Conservation (phyloP, 1,139 yeast species). For the Komagataea norvegica region DNA sequence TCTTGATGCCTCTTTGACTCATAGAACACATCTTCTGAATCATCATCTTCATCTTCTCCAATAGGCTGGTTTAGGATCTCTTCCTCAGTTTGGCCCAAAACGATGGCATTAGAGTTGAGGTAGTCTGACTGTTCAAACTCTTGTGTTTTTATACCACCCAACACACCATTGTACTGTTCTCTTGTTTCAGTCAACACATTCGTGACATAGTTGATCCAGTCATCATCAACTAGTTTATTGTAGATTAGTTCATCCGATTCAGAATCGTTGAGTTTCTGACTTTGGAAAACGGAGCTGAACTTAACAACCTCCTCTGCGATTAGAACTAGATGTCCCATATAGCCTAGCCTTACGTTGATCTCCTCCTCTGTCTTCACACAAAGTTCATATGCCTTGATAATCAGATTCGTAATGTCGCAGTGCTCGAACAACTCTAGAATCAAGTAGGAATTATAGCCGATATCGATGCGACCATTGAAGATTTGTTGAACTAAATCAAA, state of each 20-base stretch:
- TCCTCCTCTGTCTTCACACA: constrained; percentile 63
- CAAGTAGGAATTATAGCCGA: constrained; percentile 78
- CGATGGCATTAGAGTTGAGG: constrained; percentile 25
- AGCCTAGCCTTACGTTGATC: constrained; percentile 72
- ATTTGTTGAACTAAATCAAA: constrained; percentile 97
- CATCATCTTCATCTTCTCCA: constrained; percentile 11
- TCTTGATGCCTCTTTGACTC: constrained; percentile 6
- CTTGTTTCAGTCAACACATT: constrained; percentile 82
- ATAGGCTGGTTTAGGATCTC: constrained; percentile 22
- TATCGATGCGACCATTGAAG: constrained; percentile 88
- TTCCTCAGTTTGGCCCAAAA: constrained; percentile 27
- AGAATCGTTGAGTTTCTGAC: constrained; percentile 23
- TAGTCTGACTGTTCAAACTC: constrained; percentile 22
- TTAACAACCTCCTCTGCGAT: constrained; percentile 97
- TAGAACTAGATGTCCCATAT: constrained; percentile 94
- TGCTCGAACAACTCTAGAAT: constrained; percentile 79
- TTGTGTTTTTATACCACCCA: constrained; percentile 55
- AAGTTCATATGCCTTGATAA: constrained; percentile 75
- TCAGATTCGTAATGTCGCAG: constrained; percentile 77
- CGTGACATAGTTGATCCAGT: constrained; percentile 84
- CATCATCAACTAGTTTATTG: constrained; percentile 38
- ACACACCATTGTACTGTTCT: constrained; percentile 87
- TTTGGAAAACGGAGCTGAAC: constrained; percentile 46
- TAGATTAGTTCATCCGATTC: constrained; percentile 27
- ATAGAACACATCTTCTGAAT: constrained; percentile 7